phyloP scores from a whole-genome alignment of 1,139 yeast species.

The Geotrichum fermentans region DNA sequence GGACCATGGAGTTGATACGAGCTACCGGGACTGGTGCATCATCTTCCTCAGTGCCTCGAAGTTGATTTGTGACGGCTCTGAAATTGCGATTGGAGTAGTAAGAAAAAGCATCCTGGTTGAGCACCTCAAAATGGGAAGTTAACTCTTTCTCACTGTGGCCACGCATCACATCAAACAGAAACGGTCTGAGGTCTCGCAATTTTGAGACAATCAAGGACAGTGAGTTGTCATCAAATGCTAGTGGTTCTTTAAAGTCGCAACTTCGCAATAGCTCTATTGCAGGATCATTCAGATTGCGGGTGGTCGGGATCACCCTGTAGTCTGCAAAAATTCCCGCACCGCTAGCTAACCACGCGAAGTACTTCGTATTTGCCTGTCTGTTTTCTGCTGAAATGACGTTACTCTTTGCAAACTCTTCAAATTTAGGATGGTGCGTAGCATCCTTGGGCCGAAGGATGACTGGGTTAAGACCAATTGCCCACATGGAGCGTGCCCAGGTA shows the following conservation, averaged over 20 bases:
- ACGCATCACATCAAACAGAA: conserved; percentile 28
- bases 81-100: conserved; percentile 25
- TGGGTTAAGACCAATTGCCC: conserved; percentile 36
- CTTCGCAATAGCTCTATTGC: conserved; percentile 12
- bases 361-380: conserved; percentile 18
- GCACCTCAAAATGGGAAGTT: conserved; percentile 27
- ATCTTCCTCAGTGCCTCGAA: conserved; percentile 8
- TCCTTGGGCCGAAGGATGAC: conserved; percentile 28
- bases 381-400: not conserved
- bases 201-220: conserved; percentile 11
- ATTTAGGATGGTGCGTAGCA: conserved; percentile 26
- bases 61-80: conserved; percentile 7
- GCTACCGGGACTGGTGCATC: conserved; percentile 6
- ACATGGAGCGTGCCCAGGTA: conserved; percentile 35
- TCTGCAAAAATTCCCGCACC: conserved; percentile 33
- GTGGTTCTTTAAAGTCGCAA: conserved; percentile 10
- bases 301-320: conserved; percentile 29
- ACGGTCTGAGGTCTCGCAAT: conserved; percentile 23
- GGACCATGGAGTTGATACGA: conserved; percentile 3
- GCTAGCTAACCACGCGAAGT: conserved; percentile 31
- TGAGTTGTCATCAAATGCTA: conserved; percentile 10
- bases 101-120: conserved; percentile 29
- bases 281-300: conserved; percentile 15
- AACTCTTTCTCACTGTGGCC: conserved; percentile 20
- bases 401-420: conserved; percentile 19